Evolutionary conservation across 257 asterid genomes (phyloP), one percentile per base, ranked within the genome.

Genomic region (Leonotis leonurus): DNA sequence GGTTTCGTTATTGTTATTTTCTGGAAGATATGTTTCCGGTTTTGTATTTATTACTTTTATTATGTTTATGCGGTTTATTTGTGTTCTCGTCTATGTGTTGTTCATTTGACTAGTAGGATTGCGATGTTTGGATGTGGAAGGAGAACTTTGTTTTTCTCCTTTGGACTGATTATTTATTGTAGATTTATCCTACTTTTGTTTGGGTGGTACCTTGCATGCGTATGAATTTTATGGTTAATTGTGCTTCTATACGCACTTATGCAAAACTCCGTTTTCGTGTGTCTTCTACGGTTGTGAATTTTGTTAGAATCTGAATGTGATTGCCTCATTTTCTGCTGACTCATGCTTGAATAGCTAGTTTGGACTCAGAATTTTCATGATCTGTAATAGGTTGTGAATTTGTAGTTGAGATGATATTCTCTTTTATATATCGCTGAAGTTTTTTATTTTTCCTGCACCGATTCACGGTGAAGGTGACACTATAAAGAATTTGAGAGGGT

Each of bases 311-410:
- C n/a, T n/a, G n/a, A n/a, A n/a, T n/a, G n/a, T n/a, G n/a, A n/a
- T n/a, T n/a, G n/a, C n/a, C n/a, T n/a, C n/a, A n/a, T n/a, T n/a
- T n/a, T n/a, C n/a, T n/a, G n/a, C n/a, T n/a, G 21, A 7, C 29
- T 58, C 64, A 39, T 52, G 53, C 16, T 27, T 53, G 22, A 27
- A n/a, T 46, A 56, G 43, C 14, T 57, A 6, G 58, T 55, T 56
- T 43, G 39, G 18, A 32, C 3, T n/a, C 7, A 4, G 12, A 40
- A 40, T 56, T 49, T 36, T 36, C 18, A 26, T 36, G 54, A 16
- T 10, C n/a, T 22, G 9, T 30, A 44, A 1, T n/a, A n/a, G n/a
- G n/a, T 1, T 56, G 6, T 36, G 48, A 56, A 36, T 37, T 33
- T 16, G 43, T 24, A 40, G 14, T 4, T 2, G 0, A 8, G 10